Evolutionary conservation across 2,329 filamentous ascomycete species (phyloP), one percentile per base, ranked within the genome.

Genomic region (Pleomassaria siparia): DNA sequence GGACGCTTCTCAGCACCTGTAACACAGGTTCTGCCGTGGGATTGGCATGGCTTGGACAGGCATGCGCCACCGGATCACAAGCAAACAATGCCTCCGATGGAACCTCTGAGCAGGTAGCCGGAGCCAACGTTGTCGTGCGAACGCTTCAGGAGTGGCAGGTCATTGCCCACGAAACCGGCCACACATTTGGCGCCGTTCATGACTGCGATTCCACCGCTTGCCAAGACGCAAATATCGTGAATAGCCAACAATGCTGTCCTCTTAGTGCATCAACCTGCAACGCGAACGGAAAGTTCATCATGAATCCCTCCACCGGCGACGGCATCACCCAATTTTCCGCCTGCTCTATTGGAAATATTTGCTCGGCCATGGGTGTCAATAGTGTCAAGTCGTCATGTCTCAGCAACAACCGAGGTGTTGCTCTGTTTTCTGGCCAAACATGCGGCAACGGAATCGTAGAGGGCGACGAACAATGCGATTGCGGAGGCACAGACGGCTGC

Each of bases 381-480:
- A 88, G 85, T 52, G 86, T 95, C 68, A 87, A 88, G 53, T 84
- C 84, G 0, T 73, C 66, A 21, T 99, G 94, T 69, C 76, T 99
- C 35, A 86, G 84, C n/a, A 85, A 89, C 69, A 99, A 99, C 76
- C 84, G 82, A 58, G 85, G 88, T 55, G 84, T 99, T 39, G 80
- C 82, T 25, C 94, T 88, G 22, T 89, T 95, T 58, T 87, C 85
- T 0, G 89, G 87, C 45, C 87, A 86, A 59, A 86, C 91, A 66
- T 99, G 94, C 71, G 94, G 94, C 48, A 99, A 99, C 71, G 94
- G 94, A 44, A 97, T 99, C 56, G 94, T 99, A 42, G 94, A 97
- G 73, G 77, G 81, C 15, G 94, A 90, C 54, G 94, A 99, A 72
- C 88, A 99, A 44, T 99, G 94, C 72, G 94, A 99, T 72, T 99